These are phyloP conservation scores for Funneliformis geosporum DNA, from an alignment of 192 early-diverging fungal genomes.

Conservation along the genomic window DNA sequence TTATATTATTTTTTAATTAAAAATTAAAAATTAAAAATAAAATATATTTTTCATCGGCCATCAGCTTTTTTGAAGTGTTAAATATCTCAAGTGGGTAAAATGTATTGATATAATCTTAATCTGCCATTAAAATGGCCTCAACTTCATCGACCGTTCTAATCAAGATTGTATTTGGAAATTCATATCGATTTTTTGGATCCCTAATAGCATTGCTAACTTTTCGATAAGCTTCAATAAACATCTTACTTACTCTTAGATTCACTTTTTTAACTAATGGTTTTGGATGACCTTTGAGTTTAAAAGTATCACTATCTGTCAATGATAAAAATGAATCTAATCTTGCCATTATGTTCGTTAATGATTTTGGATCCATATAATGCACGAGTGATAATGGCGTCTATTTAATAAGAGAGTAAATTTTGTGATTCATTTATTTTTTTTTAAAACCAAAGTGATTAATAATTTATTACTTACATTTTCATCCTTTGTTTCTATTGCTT, in stretches of 20 bases:
- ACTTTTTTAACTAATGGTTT: slow-evolving; percentile 54
- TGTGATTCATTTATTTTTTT: background rate
- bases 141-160: slow-evolving; percentile 71
- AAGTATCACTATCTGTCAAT: slow-evolving; percentile 57
- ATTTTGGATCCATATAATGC: slow-evolving; percentile 52
- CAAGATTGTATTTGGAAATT: slow-evolving; percentile 63
- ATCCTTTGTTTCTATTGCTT: slow-evolving; percentile 58
- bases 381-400: slow-evolving; percentile 60
- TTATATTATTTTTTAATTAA: no score
- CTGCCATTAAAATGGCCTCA: slow-evolving; percentile 61
- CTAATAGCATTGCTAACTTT: slow-evolving; percentile 54
- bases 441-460: background rate
- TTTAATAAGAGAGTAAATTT: background rate
- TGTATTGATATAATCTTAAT: background rate
- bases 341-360: slow-evolving; percentile 55
- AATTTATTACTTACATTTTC: slow-evolving; percentile 43
- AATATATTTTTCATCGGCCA: no score
- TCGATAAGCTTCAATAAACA: slow-evolving; percentile 67
- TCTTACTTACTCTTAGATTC: slow-evolving; percentile 50
- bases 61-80: no score
- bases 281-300: slow-evolving; percentile 52
- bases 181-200: slow-evolving; percentile 62
- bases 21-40: no score
- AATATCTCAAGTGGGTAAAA: no score
- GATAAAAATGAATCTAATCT: slow-evolving; percentile 70